Evolutionary conservation across 768 basidiomycete genomes (phyloP), one percentile per base, ranked within the genome.

Genomic region (Amyloporia xantha): DNA sequence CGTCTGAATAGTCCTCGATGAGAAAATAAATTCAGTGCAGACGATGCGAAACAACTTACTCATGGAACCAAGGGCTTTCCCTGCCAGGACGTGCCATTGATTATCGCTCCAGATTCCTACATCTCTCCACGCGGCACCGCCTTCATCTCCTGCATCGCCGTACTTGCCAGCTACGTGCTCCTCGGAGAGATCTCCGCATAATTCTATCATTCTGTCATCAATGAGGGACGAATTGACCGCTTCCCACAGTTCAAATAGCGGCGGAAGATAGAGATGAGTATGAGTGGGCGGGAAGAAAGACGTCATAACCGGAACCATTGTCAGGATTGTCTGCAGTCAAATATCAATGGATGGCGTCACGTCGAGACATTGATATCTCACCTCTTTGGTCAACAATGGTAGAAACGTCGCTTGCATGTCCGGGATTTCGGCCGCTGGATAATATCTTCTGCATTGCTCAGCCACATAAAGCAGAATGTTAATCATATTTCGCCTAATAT

Each of bases 61-160:
- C 82, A 91, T 84, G 4, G 86, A 84, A 26, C 78, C 75, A 27
- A 97, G 69, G 12, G 87, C 85, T 63, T 93, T 94, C 28, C 82
- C 82, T 54, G 93, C 78, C 42, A 98, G 68, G 23, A 86, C 71
- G 48, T 81, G 79, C 82, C 91, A 97, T 65, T 97, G 83, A 37
- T 78, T 71, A 49, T 90, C 78, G 4, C 79, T 83, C 79, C 91
- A 93, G 47, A 98, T 93, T 11, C 94, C 94, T 28, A 97, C 77
- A 55, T 90, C 87, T 62, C 84, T 85, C 82, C 82, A 86, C 48
- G 69, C 66, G 6, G 81, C 76, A 33, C 75, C 74, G 43, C 76
- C 78, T 56, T 79, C 76, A 42, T 65, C 64, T 7, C 76, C 81
- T n/a, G 68, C 72, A 38, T 69, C 70, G n/a, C 79, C 77, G 33